Percentiles rank a stretch among this genome's conserved stretches.
phyloP scores from a whole-genome alignment of 1,284 basidiomycete genomes.

The Chondrostereum purpureum region DNA sequence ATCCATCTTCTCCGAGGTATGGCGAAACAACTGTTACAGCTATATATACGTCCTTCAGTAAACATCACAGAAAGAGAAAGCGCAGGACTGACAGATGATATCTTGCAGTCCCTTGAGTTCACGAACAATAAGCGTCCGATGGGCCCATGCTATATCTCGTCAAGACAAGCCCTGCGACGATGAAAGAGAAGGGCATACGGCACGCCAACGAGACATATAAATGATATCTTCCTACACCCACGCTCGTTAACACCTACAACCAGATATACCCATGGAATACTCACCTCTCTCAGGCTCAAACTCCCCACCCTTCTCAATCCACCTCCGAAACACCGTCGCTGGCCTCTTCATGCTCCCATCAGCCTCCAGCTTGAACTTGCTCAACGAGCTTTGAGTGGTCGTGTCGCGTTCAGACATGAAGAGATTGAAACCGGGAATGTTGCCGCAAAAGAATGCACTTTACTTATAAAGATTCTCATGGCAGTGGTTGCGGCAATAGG shows the following conservation, averaged over 20 bases:
- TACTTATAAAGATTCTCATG: too few species aligned
- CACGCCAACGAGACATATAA: conserved; percentile 79
- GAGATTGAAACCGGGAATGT: too few species aligned
- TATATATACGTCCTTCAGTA: conserved; percentile 28
- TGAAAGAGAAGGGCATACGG: conserved; percentile 43
- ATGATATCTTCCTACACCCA: conserved; percentile 69
- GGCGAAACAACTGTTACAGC: conserved; percentile 83
- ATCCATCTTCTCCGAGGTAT: conserved; percentile 77
- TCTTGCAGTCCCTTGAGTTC: conserved; percentile 88
- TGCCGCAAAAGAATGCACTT: too few species aligned
- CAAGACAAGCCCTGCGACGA: not conserved
- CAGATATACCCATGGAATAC: conserved; percentile 16
- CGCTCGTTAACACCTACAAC: not conserved
- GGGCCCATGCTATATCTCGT: conserved; percentile 74
- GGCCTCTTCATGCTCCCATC: conserved; percentile 84
- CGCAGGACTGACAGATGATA: conserved; percentile 55
- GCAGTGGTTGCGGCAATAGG: too few species aligned
- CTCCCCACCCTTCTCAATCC: conserved; percentile 64
- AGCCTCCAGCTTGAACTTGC: conserved; percentile 49
- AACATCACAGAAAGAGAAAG: not conserved
- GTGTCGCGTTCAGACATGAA: not conserved
- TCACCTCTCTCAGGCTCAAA: conserved; percentile 79
- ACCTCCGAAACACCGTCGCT: conserved; percentile 66
- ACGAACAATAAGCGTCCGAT: conserved; percentile 81
- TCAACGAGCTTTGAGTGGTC: conserved; percentile 25